Conservation (phyloP, 2,329 filamentous ascomycete genomes). For the Pestalotiopsis sp. region DNA sequence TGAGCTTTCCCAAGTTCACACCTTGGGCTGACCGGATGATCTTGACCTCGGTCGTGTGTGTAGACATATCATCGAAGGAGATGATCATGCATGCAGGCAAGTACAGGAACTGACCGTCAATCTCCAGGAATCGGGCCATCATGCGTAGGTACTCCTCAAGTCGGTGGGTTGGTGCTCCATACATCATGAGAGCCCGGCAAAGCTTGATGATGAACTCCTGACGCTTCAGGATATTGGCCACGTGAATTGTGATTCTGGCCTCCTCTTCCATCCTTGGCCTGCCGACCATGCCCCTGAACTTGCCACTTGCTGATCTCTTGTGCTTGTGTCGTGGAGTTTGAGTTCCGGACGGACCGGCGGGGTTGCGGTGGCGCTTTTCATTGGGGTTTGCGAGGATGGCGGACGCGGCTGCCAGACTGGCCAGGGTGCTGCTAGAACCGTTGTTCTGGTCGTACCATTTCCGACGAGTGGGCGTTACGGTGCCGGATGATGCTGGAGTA, state of each 20-base stretch:
- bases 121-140: constrained; percentile 85
- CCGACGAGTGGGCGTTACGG: constrained; percentile 42
- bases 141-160: constrained; percentile 91
- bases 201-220: constrained; percentile 85
- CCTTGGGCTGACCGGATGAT: constrained; percentile 62
- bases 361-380: constrained; percentile 30
- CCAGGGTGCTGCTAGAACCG: constrained; percentile 45
- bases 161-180: constrained; percentile 87
- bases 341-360: constrained; percentile 21
- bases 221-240: constrained; percentile 71
- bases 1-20: constrained; percentile 63
- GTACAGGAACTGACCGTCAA: constrained; percentile 88
- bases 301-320: constrained; percentile 39
- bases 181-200: constrained; percentile 85
- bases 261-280: constrained; percentile 46
- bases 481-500: constrained; percentile 41
- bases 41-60: constrained; percentile 68
- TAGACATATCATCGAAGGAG: constrained; percentile 75
- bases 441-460: constrained; percentile 52
- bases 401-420: constrained; percentile 50
- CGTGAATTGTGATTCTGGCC: constrained; percentile 50
- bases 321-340: constrained; percentile 22
- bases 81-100: constrained; percentile 93
- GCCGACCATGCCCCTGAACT: constrained; percentile 34
- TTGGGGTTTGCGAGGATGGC: constrained; percentile 26